Base-by-base conservation (phyloP, 768 basidiomycete species). In the Mycena vulgaris region DNA sequence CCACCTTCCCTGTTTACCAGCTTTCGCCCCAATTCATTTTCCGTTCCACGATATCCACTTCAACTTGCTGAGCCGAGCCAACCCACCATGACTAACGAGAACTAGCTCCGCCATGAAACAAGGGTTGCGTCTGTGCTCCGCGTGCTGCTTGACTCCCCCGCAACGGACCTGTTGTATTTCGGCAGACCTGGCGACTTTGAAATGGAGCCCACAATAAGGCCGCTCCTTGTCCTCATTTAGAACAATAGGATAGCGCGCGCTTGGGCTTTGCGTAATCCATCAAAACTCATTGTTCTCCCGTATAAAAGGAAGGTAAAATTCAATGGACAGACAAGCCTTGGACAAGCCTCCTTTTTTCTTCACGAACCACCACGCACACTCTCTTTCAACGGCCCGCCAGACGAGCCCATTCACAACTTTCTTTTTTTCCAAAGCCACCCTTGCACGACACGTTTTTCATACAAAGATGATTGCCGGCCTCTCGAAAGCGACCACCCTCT, bases 401-500 rank as follows among this genome's bases (percentile, higher is more conserved):
- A 71, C 79, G 79, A 74, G 80, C 79, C 70, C 68, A 45, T 52
- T 59, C 40, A 49, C 68, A 61, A 62, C 66, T 48, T 70, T 73
- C 66, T 35, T 64, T 71, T 39, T 42, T 68, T 55, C 42, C 62
- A 47, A 57, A n/a, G 52, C 55, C 75, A 83, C 59, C 74, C 33
- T 39, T n/a, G n/a, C n/a, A n/a, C n/a, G n/a, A n/a, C n/a, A n/a
- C n/a, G n/a, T n/a, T n/a, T n/a, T n/a, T n/a, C 28, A 25, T 37
- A 25, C 39, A 3, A 68, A 45, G 48, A 95, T 94, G 94, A 89
- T 95, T 75, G 82, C 89, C 69, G 87, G 88, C 72, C 84, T 93
- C 47, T 91, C 92, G 17, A 93, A 90, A 84, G 87, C 88, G 63
- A 82, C 89, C 72, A 90, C 87, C 61, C 83, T 92, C 60, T 93